A percentile compares a stretch with the other conserved stretches of the same genome.
Evolutionary conservation across 116 monocot species (phyloP).

Genomic region (Trichopus zeylanicus): DNA sequence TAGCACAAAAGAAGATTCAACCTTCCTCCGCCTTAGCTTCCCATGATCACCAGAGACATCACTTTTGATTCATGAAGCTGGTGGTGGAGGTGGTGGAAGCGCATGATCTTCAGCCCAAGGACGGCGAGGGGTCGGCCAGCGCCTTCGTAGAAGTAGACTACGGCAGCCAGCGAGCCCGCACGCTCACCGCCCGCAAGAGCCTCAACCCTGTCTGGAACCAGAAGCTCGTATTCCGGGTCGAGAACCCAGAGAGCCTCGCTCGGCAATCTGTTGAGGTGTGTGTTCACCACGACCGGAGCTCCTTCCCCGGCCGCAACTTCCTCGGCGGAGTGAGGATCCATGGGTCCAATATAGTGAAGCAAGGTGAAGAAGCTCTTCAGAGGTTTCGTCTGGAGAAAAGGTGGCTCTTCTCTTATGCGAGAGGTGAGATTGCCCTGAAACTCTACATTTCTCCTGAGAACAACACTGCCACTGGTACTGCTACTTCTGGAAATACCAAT

Average conservation of each 20-base stretch:
- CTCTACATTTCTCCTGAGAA: conserved; percentile 27
- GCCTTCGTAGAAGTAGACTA: conserved; percentile 43
- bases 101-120: conserved; percentile 39
- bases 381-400: conserved; percentile 40
- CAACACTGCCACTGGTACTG: conserved; percentile 1
- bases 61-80: conserved; percentile 18
- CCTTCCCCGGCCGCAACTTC: conserved; percentile 35
- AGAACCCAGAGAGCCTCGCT: conserved; percentile 10
- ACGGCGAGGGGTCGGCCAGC: conserved; percentile 52
- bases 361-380: conserved; percentile 29
- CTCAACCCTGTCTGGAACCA: conserved; percentile 57
- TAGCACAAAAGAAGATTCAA: too few species aligned
- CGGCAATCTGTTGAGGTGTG: conserved; percentile 22
- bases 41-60: neutral
- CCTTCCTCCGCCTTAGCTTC: too few species aligned
- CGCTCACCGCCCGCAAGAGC: conserved; percentile 21
- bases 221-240: conserved; percentile 39
- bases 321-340: conserved; percentile 32
- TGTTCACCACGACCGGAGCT: conserved; percentile 45
- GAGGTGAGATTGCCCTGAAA: conserved; percentile 41
- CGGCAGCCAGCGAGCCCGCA: conserved; percentile 31
- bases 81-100: conserved; percentile 42
- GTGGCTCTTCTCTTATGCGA: conserved; percentile 47
- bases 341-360: conserved; percentile 11
- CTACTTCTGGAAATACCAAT: neutral